Conservation (phyloP, 2,329 filamentous ascomycete species). For the Arthroderma sp. region DNA sequence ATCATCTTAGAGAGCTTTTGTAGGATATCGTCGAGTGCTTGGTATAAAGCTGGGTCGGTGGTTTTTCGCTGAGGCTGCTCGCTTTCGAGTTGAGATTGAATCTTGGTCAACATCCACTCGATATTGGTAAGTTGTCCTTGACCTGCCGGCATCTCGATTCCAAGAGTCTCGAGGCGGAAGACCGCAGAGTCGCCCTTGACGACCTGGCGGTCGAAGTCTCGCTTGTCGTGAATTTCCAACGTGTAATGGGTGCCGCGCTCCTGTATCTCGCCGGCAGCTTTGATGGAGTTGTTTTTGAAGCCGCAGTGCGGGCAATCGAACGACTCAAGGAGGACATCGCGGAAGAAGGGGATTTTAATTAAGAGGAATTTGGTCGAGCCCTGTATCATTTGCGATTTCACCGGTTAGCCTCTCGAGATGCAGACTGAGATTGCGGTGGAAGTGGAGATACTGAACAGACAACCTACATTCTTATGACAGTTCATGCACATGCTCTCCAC, state of each 20-base stretch:
- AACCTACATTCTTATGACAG: constrained; percentile 59
- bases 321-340: constrained; percentile 94
- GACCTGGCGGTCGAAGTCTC: constrained; percentile 74
- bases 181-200: constrained; percentile 82
- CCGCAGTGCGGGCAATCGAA: constrained; percentile 85
- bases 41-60: constrained; percentile 62
- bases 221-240: constrained; percentile 58
- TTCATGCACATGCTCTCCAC: constrained; percentile 74
- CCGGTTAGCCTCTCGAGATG: not conserved
- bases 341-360: constrained; percentile 90
- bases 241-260: constrained; percentile 76
- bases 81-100: constrained; percentile 67
- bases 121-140: constrained; percentile 88
- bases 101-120: constrained; percentile 69
- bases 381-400: constrained; percentile 32
- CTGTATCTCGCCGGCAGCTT: constrained; percentile 84
- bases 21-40: constrained; percentile 68
- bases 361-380: constrained; percentile 77
- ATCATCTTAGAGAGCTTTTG: constrained; percentile 64
- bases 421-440: constrained; percentile 9
- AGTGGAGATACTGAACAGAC: not conserved
- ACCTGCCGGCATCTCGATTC: constrained; percentile 83
- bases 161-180: constrained; percentile 80
- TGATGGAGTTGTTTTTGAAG: constrained; percentile 85
- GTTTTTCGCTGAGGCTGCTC: constrained; percentile 74